These are phyloP conservation scores for Graphilbum sp. DNA, from an alignment of 2,329 filamentous ascomycete genomes.

Conservation along the genomic window DNA sequence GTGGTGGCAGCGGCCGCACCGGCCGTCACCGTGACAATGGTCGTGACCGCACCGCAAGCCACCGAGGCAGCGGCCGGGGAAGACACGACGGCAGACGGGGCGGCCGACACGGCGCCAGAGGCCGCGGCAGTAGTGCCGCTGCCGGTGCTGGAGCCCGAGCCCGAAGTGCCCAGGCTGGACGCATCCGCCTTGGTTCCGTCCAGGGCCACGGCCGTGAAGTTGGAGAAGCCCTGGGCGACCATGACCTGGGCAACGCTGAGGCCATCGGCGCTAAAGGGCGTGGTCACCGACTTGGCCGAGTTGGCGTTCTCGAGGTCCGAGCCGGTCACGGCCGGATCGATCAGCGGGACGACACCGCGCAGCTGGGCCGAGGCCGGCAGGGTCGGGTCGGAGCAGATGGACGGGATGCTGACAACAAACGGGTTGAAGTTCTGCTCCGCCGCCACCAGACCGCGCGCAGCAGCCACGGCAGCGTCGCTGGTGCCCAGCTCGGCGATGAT, in stretches of 20 bases:
- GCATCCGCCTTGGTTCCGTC: constrained; percentile 14
- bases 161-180: constrained; percentile 10
- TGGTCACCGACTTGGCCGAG: constrained; percentile 31
- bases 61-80: not conserved
- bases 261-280: constrained; percentile 42
- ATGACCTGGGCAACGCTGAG: constrained; percentile 50
- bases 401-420: constrained; percentile 40
- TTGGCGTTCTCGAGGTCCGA: constrained; percentile 43
- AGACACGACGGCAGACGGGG: constrained; percentile 1
- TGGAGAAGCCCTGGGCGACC: constrained; percentile 42
- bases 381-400: constrained; percentile 45
- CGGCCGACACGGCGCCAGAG: constrained; percentile 5
- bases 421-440: constrained; percentile 20
- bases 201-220: constrained; percentile 30
- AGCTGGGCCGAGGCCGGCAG: constrained; percentile 45
- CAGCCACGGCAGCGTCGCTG: constrained; percentile 39
- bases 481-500: constrained; percentile 45
- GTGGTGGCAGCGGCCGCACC: not conserved
- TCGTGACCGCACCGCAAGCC: not conserved
- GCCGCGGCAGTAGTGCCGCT: too few relatives aligned
- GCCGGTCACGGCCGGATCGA: constrained; percentile 46
- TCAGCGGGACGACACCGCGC: constrained; percentile 48
- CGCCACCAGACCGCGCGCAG: constrained; percentile 24
- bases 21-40: not conserved
- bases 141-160: constrained; percentile 10